phyloP scores from a whole-genome alignment of 352 stramenopile genomes.

The Peronospora destructor region DNA sequence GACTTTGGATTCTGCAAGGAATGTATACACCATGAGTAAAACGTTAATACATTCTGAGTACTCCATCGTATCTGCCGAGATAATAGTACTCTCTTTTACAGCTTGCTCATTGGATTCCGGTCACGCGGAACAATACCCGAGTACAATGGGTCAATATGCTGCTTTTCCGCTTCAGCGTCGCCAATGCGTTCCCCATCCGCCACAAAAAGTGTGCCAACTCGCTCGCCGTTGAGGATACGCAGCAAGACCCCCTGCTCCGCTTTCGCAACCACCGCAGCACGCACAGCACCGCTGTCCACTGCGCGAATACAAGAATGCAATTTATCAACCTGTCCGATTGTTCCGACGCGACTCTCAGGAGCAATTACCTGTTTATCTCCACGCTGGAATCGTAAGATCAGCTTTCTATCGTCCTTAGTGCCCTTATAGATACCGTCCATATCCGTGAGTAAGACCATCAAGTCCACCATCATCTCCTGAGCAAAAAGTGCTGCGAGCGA shows the following conservation, averaged over 20 bases:
- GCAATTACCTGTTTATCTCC: constrained; percentile 38
- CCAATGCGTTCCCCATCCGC: constrained; percentile 41
- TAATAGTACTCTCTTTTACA: constrained; percentile 9
- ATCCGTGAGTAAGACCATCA: constrained; percentile 77
- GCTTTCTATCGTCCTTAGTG: constrained; percentile 18
- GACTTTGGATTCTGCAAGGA: no score
- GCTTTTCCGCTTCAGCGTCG: constrained; percentile 31
- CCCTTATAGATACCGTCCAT: constrained; percentile 52
- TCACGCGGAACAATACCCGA: constrained; percentile 45
- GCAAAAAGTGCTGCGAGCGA: constrained; percentile 75
- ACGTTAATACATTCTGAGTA: constrained; percentile 27
- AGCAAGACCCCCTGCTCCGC: constrained; percentile 53
- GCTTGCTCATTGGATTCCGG: constrained; percentile 31
- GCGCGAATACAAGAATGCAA: constrained; percentile 72
- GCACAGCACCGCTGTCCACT: constrained; percentile 58
- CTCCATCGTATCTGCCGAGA: neutral
- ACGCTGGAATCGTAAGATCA: constrained; percentile 46
- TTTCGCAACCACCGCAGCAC: constrained; percentile 58
- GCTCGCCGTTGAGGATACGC: constrained; percentile 58
- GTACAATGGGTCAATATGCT: constrained; percentile 63
- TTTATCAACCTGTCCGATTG: constrained; percentile 74
- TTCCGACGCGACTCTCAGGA: constrained; percentile 48
- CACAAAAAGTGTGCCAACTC: constrained; percentile 62
- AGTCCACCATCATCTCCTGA: constrained; percentile 59
- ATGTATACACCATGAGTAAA: neutral